Base-by-base conservation (phyloP, 2,329 filamentous ascomycete species). In the Fusarium siculi region DNA sequence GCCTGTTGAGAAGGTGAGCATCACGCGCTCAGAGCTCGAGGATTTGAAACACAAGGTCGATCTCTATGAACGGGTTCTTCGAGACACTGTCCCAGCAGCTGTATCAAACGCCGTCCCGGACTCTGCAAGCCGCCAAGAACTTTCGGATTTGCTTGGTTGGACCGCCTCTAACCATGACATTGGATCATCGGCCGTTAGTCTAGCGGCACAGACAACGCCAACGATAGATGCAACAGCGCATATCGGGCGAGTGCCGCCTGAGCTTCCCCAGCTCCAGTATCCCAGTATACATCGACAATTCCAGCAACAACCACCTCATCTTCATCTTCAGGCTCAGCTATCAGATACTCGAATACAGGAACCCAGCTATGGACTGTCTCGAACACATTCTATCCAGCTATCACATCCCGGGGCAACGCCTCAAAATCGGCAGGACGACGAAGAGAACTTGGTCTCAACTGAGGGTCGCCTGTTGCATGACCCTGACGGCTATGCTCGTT, bases 401-500 rank as follows among this genome's bases (percentile, higher is more conserved):
- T 18, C 63, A 44, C 61, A 56, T 39, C 32, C 60, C 37, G 32
- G 37, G 5, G 25, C 49, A 19, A 30, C 59, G 18, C 47, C 39
- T 39, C 62, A 72, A 14, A 72, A 70, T 11, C 66, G 63, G 12
- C 73, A 74, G 11, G 76, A 78, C 34, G 77, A 79, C 7, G 77
- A 77, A 30, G 74, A 77, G 28, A 73, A 72, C 15, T 66, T 72
- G 34, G 71, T 65, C 19, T 63, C 76, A 23, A 79, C 74, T 9
- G 77, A 84, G n/a, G 85, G 84, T 12, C 80, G 83, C 25, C 76
- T 86, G 23, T 80, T 88, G 10, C 80, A 83, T 32, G 86, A 88
- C 66, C 77, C 79, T 7, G 81, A 84, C 49, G 85, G 85, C 30
- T 84, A 81, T 30, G 78, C 81, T 3, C 83, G 85, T 18, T 87